Evolutionary conservation across 2,329 filamentous ascomycete genomes (phyloP).

Genomic region (Rhynchosporium agropyri): DNA sequence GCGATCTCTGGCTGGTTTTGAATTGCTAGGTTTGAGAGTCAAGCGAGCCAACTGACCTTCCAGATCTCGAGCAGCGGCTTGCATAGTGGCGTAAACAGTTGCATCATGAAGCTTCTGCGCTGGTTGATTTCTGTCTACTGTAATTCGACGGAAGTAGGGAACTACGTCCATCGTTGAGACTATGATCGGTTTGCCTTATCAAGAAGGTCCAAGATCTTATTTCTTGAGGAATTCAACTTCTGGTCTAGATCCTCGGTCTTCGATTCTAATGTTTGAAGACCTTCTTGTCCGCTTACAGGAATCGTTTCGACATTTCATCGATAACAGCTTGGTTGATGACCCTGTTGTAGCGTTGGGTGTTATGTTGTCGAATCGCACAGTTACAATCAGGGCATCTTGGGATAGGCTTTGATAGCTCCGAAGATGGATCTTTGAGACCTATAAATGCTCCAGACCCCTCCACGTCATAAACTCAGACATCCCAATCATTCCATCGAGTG

Average conservation of each 20-base stretch:
- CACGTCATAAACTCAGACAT: constrained; percentile 54
- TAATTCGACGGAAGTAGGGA: not conserved
- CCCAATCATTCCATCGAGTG: constrained; percentile 62
- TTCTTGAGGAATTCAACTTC: not conserved
- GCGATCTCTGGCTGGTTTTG: constrained; percentile 38
- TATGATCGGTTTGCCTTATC: not conserved
- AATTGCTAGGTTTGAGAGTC: constrained; percentile 29
- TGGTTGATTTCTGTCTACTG: constrained; percentile 42
- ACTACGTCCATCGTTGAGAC: not conserved
- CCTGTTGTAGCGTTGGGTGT: constrained; percentile 44
- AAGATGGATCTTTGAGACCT: not conserved
- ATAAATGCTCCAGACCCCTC: constrained; percentile 40
- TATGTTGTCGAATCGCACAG: constrained; percentile 38
- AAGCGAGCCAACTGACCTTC: constrained; percentile 29
- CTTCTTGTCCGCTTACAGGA: constrained; percentile 39
- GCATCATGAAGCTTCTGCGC: constrained; percentile 45
- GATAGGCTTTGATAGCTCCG: constrained; percentile 5
- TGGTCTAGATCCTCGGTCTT: constrained; percentile 2
- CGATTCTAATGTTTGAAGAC: not conserved
- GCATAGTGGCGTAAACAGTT: constrained; percentile 32
- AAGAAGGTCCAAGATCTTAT: not conserved
- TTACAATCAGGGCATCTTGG: constrained; percentile 12
- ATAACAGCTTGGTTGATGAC: constrained; percentile 39
- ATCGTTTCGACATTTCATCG: constrained; percentile 42
- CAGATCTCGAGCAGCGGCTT: constrained; percentile 3